Base-by-base conservation (phyloP, 495 filamentous ascomycete species). In the Thermothielavioides terrestris region DNA sequence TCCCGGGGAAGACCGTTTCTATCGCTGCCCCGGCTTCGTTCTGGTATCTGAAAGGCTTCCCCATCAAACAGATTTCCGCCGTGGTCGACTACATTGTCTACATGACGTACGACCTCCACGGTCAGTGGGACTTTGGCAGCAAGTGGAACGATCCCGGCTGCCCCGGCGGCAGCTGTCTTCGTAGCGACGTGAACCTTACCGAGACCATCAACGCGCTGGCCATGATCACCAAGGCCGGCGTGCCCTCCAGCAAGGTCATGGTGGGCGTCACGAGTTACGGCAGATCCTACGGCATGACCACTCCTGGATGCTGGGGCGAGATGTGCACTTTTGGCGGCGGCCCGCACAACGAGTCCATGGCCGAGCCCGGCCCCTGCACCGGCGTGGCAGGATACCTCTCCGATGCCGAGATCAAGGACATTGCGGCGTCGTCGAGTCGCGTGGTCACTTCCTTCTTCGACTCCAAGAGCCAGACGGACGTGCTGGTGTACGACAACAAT, bases 151-250 rank as follows among this genome's bases (percentile, higher is more conserved):
- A 61, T 53, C 18, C 37, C 23, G 18, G 38, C 23, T 15, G 58
- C 18, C 46, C 42, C 0, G 28, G 26, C 0, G 68, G 72, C 9
- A 70, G 65, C 40, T 72, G 69, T 46, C 62, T 73, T 2, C 58
- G 68, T 7, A 61, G 54, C 8, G 69, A 76, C 32, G 52, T 74
- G 25, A 76, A 76, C 47, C 17, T 53, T 15, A 75, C 72, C 1
- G 72, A 76, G 57, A 75, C 68, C 2, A 30, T 32, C 15, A 15
- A 59, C 17, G 59, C 66, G 3, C 54, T 77, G 1, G 43, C 60
- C 12, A 75, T 77, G 70, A 51, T 77, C 14, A 78, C 73, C 27
- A 77, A 78, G 51, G 73, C 73, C 1, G 73, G 73, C 22, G 68
- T 74, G 0, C 65, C 65, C 0, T 37, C 58, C 0, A 63, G 60